Percentiles rank a stretch among this genome's conserved stretches.
Conservation (phyloP, 176 grass and related monocot species). For the Triticum aestivum region IWGSC_CS_RefSeq_v2.1 NC_057813.1:734486041-734486540, state of each 20-base stretch:
- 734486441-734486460: neutral
- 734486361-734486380: too few species aligned
- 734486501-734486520: too few species aligned
- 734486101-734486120: neutral
- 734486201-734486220: too few species aligned
- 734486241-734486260: neutral
- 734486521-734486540: too few species aligned
- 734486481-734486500: too few species aligned
- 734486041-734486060: neutral
- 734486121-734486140: neutral
- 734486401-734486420: neutral
- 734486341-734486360: too few species aligned
- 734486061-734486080: conserved; percentile 11
- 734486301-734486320: too few species aligned
- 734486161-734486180: too few species aligned
- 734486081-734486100: neutral
- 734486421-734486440: conserved; percentile 8
- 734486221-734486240: neutral
- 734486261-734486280: neutral
- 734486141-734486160: neutral
- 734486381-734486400: too few species aligned
- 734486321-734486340: too few species aligned
- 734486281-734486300: neutral
- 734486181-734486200: too few species aligned
- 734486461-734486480: too few species aligned